These are phyloP conservation scores for Apophysomyces ossiformis DNA, from an alignment of 371 early-diverging fungal species.

Conservation along the genomic window DNA sequence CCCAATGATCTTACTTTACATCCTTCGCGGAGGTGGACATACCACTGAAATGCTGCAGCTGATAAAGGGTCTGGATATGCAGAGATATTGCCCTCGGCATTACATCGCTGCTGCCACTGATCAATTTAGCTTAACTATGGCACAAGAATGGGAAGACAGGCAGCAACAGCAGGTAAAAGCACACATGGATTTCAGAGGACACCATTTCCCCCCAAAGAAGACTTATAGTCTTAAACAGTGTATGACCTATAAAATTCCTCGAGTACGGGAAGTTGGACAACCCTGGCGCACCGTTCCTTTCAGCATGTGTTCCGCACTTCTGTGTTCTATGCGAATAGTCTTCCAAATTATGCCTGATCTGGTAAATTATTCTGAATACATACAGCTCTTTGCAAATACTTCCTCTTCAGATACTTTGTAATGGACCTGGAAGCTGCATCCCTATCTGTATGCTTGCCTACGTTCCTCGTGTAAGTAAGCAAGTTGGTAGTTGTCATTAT, in stretches of 20 bases:
- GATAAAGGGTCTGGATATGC: conserved; percentile 48
- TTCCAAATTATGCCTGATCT: conserved; percentile 55
- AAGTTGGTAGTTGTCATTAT: conserved; percentile 1
- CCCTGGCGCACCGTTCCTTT: conserved; percentile 65
- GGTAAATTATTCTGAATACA: conserved; percentile 36
- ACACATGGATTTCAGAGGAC: not conserved
- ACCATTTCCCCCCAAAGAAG: too few relatives aligned
- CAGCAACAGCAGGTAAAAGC: not conserved
- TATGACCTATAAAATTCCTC: conserved; percentile 57
- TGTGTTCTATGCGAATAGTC: conserved; percentile 44
- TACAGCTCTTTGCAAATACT: not conserved
- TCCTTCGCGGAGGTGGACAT: conserved; percentile 63
- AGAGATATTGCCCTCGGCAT: conserved; percentile 58
- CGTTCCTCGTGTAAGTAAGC: conserved; percentile 58
- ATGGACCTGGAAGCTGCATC: conserved; percentile 97
- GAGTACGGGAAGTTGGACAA: conserved; percentile 77
- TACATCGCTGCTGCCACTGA: conserved; percentile 72
- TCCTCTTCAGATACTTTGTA: conserved; percentile 70
- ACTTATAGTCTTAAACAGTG: conserved; percentile 29
- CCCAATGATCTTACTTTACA: not conserved
- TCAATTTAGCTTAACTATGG: conserved; percentile 59
- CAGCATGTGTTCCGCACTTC: conserved; percentile 49
- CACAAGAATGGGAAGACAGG: conserved; percentile 48
- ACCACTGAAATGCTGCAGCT: conserved; percentile 83
- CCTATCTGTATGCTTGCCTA: conserved; percentile 69